Evolutionary conservation across 2,329 filamentous ascomycete genomes (phyloP).

Genomic region (Dactylonectria macrodidyma): DNA sequence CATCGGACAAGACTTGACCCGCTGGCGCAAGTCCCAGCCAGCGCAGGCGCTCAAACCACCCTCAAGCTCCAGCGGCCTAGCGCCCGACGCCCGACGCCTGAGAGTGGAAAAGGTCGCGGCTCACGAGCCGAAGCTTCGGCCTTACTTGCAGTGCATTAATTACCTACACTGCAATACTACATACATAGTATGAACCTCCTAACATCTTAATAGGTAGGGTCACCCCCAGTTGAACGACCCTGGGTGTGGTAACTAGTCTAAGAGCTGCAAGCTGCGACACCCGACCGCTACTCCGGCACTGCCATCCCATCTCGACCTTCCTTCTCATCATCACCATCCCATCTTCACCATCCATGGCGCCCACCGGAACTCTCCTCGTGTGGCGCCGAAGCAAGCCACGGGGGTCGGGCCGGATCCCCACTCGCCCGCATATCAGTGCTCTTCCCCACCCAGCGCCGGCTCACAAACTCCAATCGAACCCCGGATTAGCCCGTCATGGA

Average conservation of each 20-base stretch:
- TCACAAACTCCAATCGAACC: slow-evolving; percentile 13
- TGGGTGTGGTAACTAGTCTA: slow-evolving; percentile 1
- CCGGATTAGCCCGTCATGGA: slow-evolving; percentile 22
- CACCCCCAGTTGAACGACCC: background rate
- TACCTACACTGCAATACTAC: no score
- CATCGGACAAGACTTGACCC: slow-evolving; percentile 1
- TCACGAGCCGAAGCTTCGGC: slow-evolving; percentile 21
- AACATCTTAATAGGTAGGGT: background rate
- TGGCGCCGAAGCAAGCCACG: slow-evolving; percentile 45
- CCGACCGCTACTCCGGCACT: slow-evolving; percentile 12
- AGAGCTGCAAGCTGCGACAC: slow-evolving; percentile 10
- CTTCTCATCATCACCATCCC: slow-evolving; percentile 12
- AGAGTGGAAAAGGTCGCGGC: slow-evolving; percentile 18
- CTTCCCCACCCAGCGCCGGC: slow-evolving; percentile 12
- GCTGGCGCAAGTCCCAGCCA: slow-evolving; percentile 13
- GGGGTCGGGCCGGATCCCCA: slow-evolving; percentile 48
- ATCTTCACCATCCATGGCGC: slow-evolving; percentile 23
- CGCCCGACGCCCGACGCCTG: slow-evolving; percentile 8
- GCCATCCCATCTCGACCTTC: slow-evolving; percentile 19
- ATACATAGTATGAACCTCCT: no score
- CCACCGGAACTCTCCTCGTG: slow-evolving; percentile 42
- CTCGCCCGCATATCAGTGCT: slow-evolving; percentile 35
- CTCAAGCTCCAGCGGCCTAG: background rate
- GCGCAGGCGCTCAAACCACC: slow-evolving; percentile 10
- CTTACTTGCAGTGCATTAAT: background rate